phyloP scores from a whole-genome alignment of 2,329 filamentous ascomycete genomes.

The Pseudogymnoascus sp. region DNA sequence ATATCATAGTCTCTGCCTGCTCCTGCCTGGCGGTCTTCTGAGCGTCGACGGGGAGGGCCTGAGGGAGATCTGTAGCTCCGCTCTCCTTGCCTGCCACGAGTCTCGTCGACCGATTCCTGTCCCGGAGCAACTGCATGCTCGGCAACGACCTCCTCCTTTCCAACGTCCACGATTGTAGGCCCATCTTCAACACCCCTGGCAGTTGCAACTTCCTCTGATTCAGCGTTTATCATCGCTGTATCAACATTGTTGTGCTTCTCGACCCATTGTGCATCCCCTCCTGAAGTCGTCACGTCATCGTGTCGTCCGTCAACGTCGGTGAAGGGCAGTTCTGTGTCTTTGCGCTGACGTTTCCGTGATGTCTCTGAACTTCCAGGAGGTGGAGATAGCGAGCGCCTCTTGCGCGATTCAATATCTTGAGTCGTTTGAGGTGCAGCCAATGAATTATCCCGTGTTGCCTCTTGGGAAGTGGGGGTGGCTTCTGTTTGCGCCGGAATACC shows the following conservation, averaged over 20 bases:
- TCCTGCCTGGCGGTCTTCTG: constrained; percentile 13
- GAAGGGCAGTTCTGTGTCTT: constrained; percentile 14
- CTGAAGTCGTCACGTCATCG: constrained; percentile 13
- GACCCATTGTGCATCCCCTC: constrained; percentile 18
- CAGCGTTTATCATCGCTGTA: constrained; percentile 13
- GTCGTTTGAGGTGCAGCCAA: constrained; percentile 24
- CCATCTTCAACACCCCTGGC: constrained; percentile 9
- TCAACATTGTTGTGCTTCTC: constrained; percentile 23
- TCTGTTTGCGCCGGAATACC: constrained; percentile 3
- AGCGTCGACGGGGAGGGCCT: neutral
- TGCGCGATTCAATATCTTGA: constrained; percentile 55
- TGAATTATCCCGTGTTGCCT: constrained; percentile 13
- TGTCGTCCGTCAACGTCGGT: constrained; percentile 8
- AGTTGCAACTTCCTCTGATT: constrained; percentile 10
- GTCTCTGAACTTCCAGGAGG: constrained; percentile 45
- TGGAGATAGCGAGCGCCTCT: constrained; percentile 57
- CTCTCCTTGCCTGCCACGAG: neutral
- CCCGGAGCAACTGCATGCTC: constrained; percentile 7
- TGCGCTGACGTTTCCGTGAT: constrained; percentile 45
- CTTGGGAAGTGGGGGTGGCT: constrained; percentile 14
- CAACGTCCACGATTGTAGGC: constrained; percentile 15
- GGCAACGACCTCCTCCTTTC: constrained; percentile 16
- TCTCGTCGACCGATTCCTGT: neutral
- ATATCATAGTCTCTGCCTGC: constrained; percentile 7
- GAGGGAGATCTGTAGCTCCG: neutral